These are phyloP conservation scores for Fusarium graminum DNA, from an alignment of 2,329 filamentous ascomycete genomes.

Conservation along the genomic window DNA sequence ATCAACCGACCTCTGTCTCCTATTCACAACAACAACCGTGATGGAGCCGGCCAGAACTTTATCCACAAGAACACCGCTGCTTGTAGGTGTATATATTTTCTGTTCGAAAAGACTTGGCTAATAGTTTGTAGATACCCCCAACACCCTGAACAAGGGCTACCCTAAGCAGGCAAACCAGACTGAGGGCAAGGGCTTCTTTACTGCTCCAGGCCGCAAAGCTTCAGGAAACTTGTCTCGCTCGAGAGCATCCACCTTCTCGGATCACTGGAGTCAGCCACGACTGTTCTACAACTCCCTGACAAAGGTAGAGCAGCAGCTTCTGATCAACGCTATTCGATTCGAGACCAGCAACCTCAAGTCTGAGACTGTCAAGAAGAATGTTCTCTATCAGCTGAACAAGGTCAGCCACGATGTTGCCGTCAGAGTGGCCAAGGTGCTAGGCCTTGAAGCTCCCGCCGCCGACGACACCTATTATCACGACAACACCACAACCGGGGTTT, in stretches of 20 bases:
- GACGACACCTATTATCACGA: slow-evolving; percentile 76
- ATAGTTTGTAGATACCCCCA: slow-evolving; percentile 67
- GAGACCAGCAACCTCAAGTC: slow-evolving; percentile 73
- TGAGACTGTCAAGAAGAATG: slow-evolving; percentile 70
- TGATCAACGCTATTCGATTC: slow-evolving; percentile 80
- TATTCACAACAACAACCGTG: slow-evolving; percentile 81
- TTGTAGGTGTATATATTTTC: slow-evolving; percentile 55
- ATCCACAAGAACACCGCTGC: slow-evolving; percentile 75
- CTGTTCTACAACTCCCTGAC: slow-evolving; percentile 81
- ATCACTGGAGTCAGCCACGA: slow-evolving; percentile 79
- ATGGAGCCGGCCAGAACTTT: slow-evolving; percentile 76
- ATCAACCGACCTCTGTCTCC: slow-evolving; percentile 76
- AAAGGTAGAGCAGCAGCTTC: slow-evolving; percentile 75
- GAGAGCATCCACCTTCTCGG: slow-evolving; percentile 73
- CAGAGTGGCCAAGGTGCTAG: slow-evolving; percentile 73
- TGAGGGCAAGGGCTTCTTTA: slow-evolving; percentile 77
- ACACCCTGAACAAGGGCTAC: slow-evolving; percentile 72
- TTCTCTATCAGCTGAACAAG: slow-evolving; percentile 76
- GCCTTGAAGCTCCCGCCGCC: slow-evolving; percentile 67
- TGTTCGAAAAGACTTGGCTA: background rate
- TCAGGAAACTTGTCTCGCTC: slow-evolving; percentile 68
- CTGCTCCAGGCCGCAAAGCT: slow-evolving; percentile 67
- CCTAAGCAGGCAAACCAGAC: slow-evolving; percentile 76
- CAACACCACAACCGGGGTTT: slow-evolving; percentile 73
- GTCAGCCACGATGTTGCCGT: slow-evolving; percentile 75